phyloP scores from a whole-genome alignment of 73 alveolate species.

The Paramecium octaurelia region DNA sequence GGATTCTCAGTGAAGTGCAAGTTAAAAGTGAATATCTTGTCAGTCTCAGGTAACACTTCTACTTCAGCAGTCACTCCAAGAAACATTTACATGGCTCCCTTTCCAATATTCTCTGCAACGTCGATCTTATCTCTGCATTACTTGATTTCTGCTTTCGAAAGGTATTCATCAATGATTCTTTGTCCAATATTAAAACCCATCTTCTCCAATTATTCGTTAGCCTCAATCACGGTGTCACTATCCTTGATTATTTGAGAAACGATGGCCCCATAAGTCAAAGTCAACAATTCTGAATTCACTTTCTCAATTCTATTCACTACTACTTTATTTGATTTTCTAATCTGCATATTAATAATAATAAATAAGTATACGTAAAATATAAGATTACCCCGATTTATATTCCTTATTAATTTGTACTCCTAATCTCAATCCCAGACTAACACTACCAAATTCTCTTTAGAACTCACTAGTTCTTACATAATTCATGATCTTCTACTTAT shows the following conservation, averaged over 20 bases:
- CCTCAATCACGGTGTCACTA: conserved; percentile 56
- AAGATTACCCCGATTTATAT: not conserved
- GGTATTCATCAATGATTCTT: conserved; percentile 55
- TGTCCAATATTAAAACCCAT: conserved; percentile 61
- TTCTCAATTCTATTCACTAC: conserved; percentile 22
- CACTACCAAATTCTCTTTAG: too few species aligned
- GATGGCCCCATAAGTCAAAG: conserved; percentile 61
- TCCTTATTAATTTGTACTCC: too few species aligned
- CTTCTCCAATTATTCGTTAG: conserved; percentile 58
- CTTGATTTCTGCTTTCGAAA: conserved; percentile 54
- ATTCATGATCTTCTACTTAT: not conserved
- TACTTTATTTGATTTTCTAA: not conserved
- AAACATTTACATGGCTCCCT: conserved; percentile 60
- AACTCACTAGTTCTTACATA: too few species aligned
- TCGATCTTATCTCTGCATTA: conserved; percentile 48
- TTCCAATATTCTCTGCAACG: conserved; percentile 59
- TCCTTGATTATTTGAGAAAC: conserved; percentile 51
- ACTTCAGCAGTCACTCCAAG: conserved; percentile 53
- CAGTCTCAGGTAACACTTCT: conserved; percentile 44
- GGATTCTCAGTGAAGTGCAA: conserved; percentile 51
- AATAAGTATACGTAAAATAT: not conserved
- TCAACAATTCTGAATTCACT: conserved; percentile 51
- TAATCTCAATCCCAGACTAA: not conserved
- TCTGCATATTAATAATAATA: not conserved
- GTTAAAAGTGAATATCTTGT: conserved; percentile 41